phyloP scores from a whole-genome alignment of 805 yeast species.

The Jamesozyma piceae region DNA sequence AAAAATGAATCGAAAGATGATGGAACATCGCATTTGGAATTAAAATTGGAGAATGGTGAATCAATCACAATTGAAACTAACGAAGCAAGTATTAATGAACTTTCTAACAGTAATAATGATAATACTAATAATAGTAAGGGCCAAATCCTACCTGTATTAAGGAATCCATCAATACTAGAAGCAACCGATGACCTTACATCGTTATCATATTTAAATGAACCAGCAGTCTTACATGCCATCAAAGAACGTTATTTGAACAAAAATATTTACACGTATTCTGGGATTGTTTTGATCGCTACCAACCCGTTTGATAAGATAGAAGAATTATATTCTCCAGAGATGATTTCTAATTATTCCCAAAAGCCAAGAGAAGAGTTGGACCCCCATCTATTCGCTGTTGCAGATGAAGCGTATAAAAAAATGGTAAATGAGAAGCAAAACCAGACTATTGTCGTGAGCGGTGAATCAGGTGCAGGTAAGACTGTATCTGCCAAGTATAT shows the following conservation, averaged over 20 bases:
- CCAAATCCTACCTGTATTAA: conserved; percentile 32
- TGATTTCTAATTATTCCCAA: conserved; percentile 88
- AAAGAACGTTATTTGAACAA: conserved; percentile 78
- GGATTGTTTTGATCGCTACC: conserved; percentile 92
- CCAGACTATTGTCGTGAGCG: conserved; percentile 93
- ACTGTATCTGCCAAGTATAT: conserved; percentile 95
- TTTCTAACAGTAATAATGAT: conserved; percentile 10
- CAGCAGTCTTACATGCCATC: conserved; percentile 92
- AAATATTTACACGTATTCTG: conserved; percentile 89
- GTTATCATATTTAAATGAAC: conserved; percentile 87
- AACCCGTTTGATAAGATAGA: conserved; percentile 92
- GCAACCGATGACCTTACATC: conserved; percentile 91
- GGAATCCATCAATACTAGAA: conserved; percentile 88
- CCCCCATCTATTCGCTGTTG: conserved; percentile 94
- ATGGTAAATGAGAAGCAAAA: conserved; percentile 79
- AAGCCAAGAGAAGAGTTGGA: conserved; percentile 81
- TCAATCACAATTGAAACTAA: conserved; percentile 25
- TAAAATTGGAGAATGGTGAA: conserved; percentile 43
- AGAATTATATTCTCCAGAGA: conserved; percentile 79
- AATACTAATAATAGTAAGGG: not conserved
- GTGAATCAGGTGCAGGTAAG: conserved; percentile 98
- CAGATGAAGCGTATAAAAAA: conserved; percentile 93
- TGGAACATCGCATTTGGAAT: conserved; percentile 40
- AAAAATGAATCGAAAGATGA: conserved; percentile 33
- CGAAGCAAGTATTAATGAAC: conserved; percentile 2